These are phyloP conservation scores for Russula sp. DNA, from an alignment of 768 basidiomycete genomes.

Conservation along the genomic window DNA sequence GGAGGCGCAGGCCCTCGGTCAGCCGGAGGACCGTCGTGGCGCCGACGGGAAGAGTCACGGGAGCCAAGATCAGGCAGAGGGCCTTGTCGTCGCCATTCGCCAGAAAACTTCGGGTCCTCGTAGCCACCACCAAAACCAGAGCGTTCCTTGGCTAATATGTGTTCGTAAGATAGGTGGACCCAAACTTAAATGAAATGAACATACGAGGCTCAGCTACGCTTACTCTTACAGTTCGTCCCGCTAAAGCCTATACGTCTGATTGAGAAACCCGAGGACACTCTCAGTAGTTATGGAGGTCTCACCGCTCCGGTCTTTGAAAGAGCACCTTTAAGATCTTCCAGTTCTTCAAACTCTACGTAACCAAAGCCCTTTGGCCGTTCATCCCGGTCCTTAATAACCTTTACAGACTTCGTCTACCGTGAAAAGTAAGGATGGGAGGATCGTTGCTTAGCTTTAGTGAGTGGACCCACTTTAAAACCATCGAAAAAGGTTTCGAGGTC, in stretches of 20 bases:
- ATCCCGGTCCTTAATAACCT: constrained; percentile 89
- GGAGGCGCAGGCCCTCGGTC: constrained; percentile 40
- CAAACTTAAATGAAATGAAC: constrained; percentile 31
- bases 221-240: constrained; percentile 77
- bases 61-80: constrained; percentile 69
- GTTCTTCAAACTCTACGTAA: constrained; percentile 89
- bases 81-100: constrained; percentile 81
- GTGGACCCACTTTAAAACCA: constrained; percentile 46
- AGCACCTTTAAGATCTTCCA: constrained; percentile 83
- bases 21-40: constrained; percentile 50
- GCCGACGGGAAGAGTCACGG: constrained; percentile 59
- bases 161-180: not conserved
- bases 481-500: constrained; percentile 81
- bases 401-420: constrained; percentile 68
- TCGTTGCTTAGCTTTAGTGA: not conserved
- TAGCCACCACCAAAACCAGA: constrained; percentile 49
- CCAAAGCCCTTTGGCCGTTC: constrained; percentile 98
- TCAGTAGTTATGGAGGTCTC: constrained; percentile 28
- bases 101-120: constrained; percentile 75
- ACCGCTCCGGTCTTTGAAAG: constrained; percentile 67
- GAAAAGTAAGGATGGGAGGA: not conserved
- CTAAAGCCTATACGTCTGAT: constrained; percentile 45
- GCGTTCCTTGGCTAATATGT: constrained; percentile 66
- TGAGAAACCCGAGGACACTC: not conserved
- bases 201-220: constrained; percentile 95